Conservation (phyloP, 306 rosid genomes). For the Corylus avellana region DNA sequence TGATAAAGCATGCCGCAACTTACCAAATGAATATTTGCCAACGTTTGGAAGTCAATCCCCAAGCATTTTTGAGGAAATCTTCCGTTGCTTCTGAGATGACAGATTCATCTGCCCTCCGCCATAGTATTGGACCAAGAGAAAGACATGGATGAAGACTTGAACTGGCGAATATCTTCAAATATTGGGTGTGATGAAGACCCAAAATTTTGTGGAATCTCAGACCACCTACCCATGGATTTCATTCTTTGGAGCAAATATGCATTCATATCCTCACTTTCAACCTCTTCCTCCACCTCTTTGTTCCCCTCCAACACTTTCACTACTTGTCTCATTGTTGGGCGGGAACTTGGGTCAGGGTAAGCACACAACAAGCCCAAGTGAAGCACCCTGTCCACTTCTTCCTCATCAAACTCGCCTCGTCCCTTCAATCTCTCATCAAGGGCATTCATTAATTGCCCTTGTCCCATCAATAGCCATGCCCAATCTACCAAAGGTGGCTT, state of each 20-base stretch:
- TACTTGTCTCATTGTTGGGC: conserved; percentile 82
- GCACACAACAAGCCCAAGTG: conserved; percentile 85
- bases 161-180: conserved; percentile 53
- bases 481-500: conserved; percentile 60
- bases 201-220: conserved; percentile 28
- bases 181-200: conserved; percentile 61
- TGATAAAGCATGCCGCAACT: too few relatives aligned
- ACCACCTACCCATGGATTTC: conserved; percentile 23
- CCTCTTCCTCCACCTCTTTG: conserved; percentile 33
- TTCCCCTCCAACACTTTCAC: conserved; percentile 64
- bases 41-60: not conserved
- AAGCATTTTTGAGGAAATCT: not conserved
- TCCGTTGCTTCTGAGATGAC: too few relatives aligned
- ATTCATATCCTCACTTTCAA: conserved; percentile 50
- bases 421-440: conserved; percentile 58
- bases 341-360: conserved; percentile 60
- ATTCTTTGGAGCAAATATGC: conserved; percentile 50
- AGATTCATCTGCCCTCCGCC: conserved; percentile 51
- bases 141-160: conserved; percentile 50
- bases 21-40: too few relatives aligned
- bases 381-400: conserved; percentile 55
- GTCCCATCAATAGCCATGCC: conserved; percentile 51
- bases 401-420: conserved; percentile 41
- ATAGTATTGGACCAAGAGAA: conserved; percentile 48
- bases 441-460: conserved; percentile 49